These are phyloP conservation scores for Scutellaria minor DNA, from an alignment of 257 asterid genomes.

Conservation along the genomic window DNA sequence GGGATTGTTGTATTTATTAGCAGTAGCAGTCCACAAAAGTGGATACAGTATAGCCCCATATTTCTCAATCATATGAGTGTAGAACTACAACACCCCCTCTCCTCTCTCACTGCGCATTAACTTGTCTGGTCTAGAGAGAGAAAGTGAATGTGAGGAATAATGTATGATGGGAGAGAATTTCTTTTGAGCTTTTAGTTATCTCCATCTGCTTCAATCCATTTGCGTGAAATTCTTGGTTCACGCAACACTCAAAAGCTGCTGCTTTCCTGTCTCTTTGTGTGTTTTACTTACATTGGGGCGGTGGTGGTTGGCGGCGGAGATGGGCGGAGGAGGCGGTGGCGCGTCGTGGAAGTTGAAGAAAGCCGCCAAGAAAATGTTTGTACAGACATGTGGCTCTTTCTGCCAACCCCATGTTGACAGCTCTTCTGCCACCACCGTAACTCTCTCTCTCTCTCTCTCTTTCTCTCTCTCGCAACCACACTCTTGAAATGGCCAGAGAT, in stretches of 20 bases:
- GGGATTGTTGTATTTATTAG: conserved; percentile 36
- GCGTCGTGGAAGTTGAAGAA: conserved; percentile 63
- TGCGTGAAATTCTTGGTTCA: conserved; percentile 35
- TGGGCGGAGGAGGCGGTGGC: conserved; percentile 67
- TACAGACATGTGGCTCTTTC: conserved; percentile 71
- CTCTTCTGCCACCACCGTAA: conserved; percentile 44
- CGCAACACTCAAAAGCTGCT: conserved; percentile 22
- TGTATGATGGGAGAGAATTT: conserved; percentile 17
- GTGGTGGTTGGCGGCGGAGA: conserved; percentile 36
- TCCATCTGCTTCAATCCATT: conserved; percentile 30
- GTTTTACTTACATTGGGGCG: background rate
- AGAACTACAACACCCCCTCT: conserved; percentile 7
- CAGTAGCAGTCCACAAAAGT: conserved; percentile 41
- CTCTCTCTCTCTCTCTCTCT: conserved; percentile 36
- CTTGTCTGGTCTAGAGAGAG: conserved; percentile 15
- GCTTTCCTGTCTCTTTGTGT: background rate
- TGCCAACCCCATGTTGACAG: conserved; percentile 46
- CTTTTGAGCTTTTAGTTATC: conserved; percentile 11
- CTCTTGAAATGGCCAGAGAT: conserved; percentile 12
- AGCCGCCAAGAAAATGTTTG: conserved; percentile 73
- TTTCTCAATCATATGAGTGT: conserved; percentile 48
- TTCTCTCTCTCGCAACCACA: conserved; percentile 1
- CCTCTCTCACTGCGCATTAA: conserved; percentile 1
- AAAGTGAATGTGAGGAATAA: background rate
- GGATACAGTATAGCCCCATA: conserved; percentile 40